Evolutionary conservation across 2,329 filamentous ascomycete genomes (phyloP).

Genomic region (Rhexocercosporidium sp.): DNA sequence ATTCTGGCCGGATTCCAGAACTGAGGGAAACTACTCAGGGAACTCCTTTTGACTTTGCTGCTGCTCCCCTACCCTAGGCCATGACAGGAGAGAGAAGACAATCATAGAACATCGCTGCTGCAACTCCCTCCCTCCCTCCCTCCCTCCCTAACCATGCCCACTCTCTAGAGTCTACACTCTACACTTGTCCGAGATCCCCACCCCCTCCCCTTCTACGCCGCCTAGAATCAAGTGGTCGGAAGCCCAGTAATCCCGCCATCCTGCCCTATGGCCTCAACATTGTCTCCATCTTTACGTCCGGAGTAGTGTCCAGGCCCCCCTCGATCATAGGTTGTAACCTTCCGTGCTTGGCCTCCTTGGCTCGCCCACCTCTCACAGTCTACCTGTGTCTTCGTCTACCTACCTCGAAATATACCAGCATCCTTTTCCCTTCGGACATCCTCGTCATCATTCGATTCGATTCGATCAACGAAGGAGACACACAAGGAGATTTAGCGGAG

Average conservation of each 20-base stretch:
- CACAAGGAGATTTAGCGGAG: background rate
- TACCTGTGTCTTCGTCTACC: background rate
- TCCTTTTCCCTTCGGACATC: background rate
- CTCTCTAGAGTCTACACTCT: no score
- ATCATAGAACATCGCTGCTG: background rate
- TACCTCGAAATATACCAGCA: background rate
- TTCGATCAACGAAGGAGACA: background rate
- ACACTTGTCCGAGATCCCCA: no score
- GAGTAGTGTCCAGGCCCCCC: background rate
- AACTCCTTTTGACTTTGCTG: background rate
- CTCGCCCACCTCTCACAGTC: constrained; percentile 1
- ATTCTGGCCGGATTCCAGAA: background rate
- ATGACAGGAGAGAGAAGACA: background rate
- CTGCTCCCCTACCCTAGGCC: background rate
- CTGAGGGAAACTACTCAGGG: background rate
- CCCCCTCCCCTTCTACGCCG: background rate
- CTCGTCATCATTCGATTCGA: background rate
- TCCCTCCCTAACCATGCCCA: background rate
- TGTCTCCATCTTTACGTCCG: background rate
- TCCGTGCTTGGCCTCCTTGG: background rate
- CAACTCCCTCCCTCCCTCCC: background rate
- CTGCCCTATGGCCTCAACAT: background rate
- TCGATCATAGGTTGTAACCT: background rate
- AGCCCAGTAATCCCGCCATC: background rate
- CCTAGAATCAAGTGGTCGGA: background rate